Base-by-base conservation (phyloP, 2,329 filamentous ascomycete species). In the Claviceps capensis region DNA sequence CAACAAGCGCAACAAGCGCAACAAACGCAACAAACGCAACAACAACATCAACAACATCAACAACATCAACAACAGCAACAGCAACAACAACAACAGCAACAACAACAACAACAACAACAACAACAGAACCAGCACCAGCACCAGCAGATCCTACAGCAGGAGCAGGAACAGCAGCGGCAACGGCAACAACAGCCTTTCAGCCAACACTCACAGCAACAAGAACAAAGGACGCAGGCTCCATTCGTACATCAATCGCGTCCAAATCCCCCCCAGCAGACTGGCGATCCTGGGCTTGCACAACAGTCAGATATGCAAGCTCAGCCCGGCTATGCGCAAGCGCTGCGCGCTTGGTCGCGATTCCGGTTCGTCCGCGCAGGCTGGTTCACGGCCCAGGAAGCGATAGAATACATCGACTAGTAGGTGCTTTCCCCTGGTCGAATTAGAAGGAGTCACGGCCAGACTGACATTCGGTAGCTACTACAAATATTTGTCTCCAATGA, bases 291-390 rank as follows among this genome's bases (percentile, higher is more conserved):
- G 51, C 61, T 75, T 47, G 68, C 67, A 55, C 69, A 72, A 56
- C 60, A 71, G 57, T 60, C 73, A 42, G 68, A 72, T 53, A 60
- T 72, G 55, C 66, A 72, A 55, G 58, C 69, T 48, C 73, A 80
- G 55, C 71, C 75, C 34, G 75, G 81, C 49, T 83, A 83, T 59
- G 70, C 77, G 43, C 80, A 86, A 53, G 90, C 90, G 0, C 70
- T 95, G 54, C 83, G 81, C 61, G 85, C 88, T n/a, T 98, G 93
- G 93, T 82, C 84, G 2, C 77, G 88, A 56, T 90, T 96, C 65
- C 83, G 90, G 44, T 97, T 97, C 64, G 91, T 97, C n/a, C 83
- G 89, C 51, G 89, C 89, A 8, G 93, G 93, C 9, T 97, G 91
- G 91, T 93, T 98, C 65, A 95, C 89, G 0, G 86, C 91, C 0